A percentile compares a stretch with the other conserved stretches of the same genome.
These are phyloP conservation scores for Fusarium praegraminearum DNA, from an alignment of 2,329 filamentous ascomycete species.

Conservation along the genomic window DNA sequence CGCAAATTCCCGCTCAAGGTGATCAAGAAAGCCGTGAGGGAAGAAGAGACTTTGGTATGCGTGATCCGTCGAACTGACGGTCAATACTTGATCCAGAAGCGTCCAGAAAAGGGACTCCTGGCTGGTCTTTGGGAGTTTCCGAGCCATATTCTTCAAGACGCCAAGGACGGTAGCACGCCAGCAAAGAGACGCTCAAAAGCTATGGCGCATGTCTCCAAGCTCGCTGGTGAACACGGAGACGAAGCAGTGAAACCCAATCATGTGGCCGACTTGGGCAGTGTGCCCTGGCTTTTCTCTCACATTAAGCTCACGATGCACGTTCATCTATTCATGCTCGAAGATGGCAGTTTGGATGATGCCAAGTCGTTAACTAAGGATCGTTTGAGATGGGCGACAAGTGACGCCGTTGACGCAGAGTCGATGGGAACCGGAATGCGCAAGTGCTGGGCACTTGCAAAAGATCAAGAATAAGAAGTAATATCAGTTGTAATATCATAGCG, in stretches of 20 bases:
- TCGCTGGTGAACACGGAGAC: constrained; percentile 40
- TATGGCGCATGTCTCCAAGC: constrained; percentile 48
- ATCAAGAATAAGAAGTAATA: constrained; percentile 32
- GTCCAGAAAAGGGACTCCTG: constrained; percentile 66
- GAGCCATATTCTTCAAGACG: constrained; percentile 54
- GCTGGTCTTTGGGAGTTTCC: constrained; percentile 70
- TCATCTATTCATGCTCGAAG: constrained; percentile 59
- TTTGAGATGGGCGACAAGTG: constrained; percentile 54
- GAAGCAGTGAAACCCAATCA: constrained; percentile 46
- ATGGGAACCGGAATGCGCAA: constrained; percentile 72
- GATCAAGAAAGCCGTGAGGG: constrained; percentile 64
- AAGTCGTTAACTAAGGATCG: constrained; percentile 35
- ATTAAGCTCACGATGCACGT: constrained; percentile 69
- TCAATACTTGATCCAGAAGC: constrained; percentile 61
- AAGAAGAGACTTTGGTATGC: constrained; percentile 66
- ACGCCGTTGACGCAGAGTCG: constrained; percentile 61
- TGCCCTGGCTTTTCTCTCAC: constrained; percentile 70
- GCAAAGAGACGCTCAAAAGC: constrained; percentile 55
- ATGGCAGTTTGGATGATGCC: constrained; percentile 2
- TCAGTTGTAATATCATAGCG: constrained; percentile 5
- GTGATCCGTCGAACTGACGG: constrained; percentile 61
- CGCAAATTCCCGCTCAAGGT: constrained; percentile 64
- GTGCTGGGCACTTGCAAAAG: constrained; percentile 63
- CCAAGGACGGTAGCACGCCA: constrained; percentile 39
- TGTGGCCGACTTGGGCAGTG: constrained; percentile 60